These are phyloP conservation scores for Cryptococcus amylolentus DNA, from an alignment of 1,284 basidiomycete species.

Conservation along the genomic window DNA sequence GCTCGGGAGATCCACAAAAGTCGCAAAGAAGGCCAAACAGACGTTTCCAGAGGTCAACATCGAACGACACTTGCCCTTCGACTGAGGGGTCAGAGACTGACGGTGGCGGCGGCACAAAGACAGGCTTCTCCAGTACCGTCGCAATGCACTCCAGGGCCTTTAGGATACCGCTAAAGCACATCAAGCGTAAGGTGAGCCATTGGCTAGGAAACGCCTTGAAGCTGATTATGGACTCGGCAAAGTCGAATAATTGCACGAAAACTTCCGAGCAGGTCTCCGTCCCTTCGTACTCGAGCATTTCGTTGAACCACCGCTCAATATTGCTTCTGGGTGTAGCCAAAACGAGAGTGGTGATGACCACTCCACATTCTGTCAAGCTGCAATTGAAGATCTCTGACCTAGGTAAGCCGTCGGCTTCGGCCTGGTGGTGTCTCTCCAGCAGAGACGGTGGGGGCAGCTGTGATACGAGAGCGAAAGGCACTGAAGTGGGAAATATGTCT, in stretches of 20 bases:
- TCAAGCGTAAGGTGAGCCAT: slow-evolving; percentile 89
- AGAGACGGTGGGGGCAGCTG: slow-evolving; percentile 59
- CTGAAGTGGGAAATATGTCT: slow-evolving; percentile 86
- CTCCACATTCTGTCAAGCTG: slow-evolving; percentile 77
- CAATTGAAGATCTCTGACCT: slow-evolving; percentile 64
- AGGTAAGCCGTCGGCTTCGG: slow-evolving; percentile 25
- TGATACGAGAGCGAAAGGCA: slow-evolving; percentile 82
- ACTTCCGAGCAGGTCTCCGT: slow-evolving; percentile 68
- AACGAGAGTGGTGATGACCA: slow-evolving; percentile 78
- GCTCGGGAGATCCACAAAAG: slow-evolving; percentile 80
- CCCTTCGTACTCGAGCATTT: slow-evolving; percentile 79
- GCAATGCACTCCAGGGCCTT: slow-evolving; percentile 83
- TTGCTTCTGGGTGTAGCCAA: slow-evolving; percentile 73
- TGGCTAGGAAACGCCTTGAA: slow-evolving; percentile 85
- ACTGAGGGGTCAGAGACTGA: slow-evolving; percentile 30
- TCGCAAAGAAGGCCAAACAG: slow-evolving; percentile 78
- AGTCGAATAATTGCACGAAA: slow-evolving; percentile 74
- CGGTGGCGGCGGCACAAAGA: slow-evolving; percentile 67
- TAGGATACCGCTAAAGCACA: slow-evolving; percentile 82
- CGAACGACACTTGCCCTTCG: slow-evolving; percentile 57
- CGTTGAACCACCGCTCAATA: slow-evolving; percentile 73
- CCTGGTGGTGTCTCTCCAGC: slow-evolving; percentile 32
- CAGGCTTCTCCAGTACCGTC: slow-evolving; percentile 64
- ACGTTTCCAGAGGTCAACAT: slow-evolving; percentile 74
- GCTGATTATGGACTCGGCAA: slow-evolving; percentile 74